Conservation (phyloP, 805 yeast genomes). For the Komagataella pseudopastoris region DNA sequence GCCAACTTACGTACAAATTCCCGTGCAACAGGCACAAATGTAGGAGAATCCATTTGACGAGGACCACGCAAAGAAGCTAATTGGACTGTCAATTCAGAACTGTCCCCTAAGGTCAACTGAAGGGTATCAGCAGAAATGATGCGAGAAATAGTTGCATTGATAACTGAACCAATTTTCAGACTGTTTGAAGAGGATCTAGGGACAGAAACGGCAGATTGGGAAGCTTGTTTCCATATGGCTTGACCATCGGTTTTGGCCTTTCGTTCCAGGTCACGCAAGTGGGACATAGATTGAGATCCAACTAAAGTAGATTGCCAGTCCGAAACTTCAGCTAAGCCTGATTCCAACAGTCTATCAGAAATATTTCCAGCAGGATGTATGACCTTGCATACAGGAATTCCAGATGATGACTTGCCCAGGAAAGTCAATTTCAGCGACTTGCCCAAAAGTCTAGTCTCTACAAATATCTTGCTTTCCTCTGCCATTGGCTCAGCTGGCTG, state of each 20-base stretch:
- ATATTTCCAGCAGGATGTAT: slow-evolving; percentile 70
- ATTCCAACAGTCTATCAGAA: slow-evolving; percentile 48
- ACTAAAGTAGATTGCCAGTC: slow-evolving; percentile 69
- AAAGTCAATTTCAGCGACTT: slow-evolving; percentile 43
- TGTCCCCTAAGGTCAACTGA: slow-evolving; percentile 34
- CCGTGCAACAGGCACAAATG: slow-evolving; percentile 50
- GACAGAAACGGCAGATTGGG: slow-evolving; percentile 9
- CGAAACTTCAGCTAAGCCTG: slow-evolving; percentile 61
- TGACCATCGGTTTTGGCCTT: slow-evolving; percentile 41
- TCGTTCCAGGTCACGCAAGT: slow-evolving; percentile 51
- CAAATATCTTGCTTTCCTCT: slow-evolving; percentile 49
- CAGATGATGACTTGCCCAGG: slow-evolving; percentile 48
- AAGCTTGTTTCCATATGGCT: slow-evolving; percentile 39
- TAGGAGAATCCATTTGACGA: slow-evolving; percentile 44
- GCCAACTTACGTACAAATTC: slow-evolving; percentile 58
- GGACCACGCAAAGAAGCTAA: slow-evolving; percentile 71
- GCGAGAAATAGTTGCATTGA: slow-evolving; percentile 43
- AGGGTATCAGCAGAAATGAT: slow-evolving; percentile 60
- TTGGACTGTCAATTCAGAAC: slow-evolving; percentile 51
- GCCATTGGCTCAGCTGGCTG: slow-evolving; percentile 44
- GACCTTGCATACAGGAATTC: slow-evolving; percentile 44
- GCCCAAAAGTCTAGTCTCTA: slow-evolving; percentile 50
- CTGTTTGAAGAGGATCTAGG: slow-evolving; percentile 7
- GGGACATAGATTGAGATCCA: slow-evolving; percentile 52
- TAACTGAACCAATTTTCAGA: slow-evolving; percentile 26